Evolutionary conservation across 495 filamentous ascomycete genomes (phyloP), one percentile per base, ranked within the genome.

Genomic region (Daldinia grandis): DNA sequence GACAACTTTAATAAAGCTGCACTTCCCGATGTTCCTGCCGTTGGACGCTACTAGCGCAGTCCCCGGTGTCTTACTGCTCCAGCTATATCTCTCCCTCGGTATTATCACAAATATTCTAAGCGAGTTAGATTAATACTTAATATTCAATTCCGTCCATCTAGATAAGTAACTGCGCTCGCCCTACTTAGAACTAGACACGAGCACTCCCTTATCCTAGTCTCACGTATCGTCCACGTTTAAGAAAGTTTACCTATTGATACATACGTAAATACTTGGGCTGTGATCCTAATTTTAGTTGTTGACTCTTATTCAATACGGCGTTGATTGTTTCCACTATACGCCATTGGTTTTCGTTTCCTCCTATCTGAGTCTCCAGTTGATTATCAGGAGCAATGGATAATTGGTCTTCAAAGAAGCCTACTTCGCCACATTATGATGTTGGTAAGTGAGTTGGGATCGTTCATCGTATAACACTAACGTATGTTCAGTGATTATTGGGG

Each of bases 401-500:
- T 9, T 40, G 21, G n/a, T 58, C 70, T 50, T 58, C 68, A 10
- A 38, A 71, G 21, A 58, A 37, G 21, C 31, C 66, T 31, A 21
- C 37, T 24, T 56, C 55, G 9, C 25, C 58, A 7, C 55, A 71
- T 33, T 77, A 78, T 74, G 76, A 78, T 53, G 77, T 78, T 40
- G 76, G 76, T 76, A 44, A 61, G 68, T 59, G 3, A 1, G 21
- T 28, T 33, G 47, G 1, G 37, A 38, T 37, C 25, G 19, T 21
- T 44, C 6, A 28, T 19, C 17, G 21, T 51, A 54, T 24, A n/a
- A 30, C 1, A 47, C 70, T 77, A 30, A 77, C 35, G 4, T 35
- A 2, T 37, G 1, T 1, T 25, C 50, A 85, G 92, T 96, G 74
- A 93, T 97, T 73, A 84, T 97, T 62, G 93, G 93, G 65, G 94